These are phyloP conservation scores for Pelargonium cotyledonis DNA, from an alignment of 441 rosid genomes.

Conservation along the genomic window DNA sequence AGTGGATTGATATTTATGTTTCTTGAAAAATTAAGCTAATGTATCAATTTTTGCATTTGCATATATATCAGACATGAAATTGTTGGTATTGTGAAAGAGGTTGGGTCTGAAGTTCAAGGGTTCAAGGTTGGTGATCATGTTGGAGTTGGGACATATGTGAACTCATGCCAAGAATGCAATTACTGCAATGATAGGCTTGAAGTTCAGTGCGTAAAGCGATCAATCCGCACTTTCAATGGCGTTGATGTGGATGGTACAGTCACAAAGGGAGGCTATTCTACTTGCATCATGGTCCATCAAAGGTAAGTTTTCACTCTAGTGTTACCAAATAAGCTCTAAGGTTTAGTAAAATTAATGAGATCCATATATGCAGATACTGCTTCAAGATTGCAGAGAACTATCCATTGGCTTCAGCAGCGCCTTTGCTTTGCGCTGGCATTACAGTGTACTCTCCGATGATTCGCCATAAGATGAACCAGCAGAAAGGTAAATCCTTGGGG, in stretches of 20 bases:
- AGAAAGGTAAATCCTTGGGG: slow-evolving; percentile 63
- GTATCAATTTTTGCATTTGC: not conserved
- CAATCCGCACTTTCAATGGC: not conserved
- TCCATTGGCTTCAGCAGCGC: slow-evolving; percentile 74
- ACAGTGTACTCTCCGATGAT: slow-evolving; percentile 84
- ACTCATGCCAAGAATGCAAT: slow-evolving; percentile 71
- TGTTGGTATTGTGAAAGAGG: slow-evolving; percentile 66
- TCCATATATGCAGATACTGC: slow-evolving; percentile 52
- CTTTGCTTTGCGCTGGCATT: slow-evolving; percentile 84
- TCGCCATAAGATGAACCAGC: slow-evolving; percentile 73
- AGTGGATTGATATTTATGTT: not conserved
- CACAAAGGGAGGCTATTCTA: not conserved
- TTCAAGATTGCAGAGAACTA: slow-evolving; percentile 56
- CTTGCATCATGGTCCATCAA: not conserved
- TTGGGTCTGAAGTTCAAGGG: slow-evolving; percentile 52
- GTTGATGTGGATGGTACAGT: not conserved
- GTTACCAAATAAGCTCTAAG: too few relatives aligned
- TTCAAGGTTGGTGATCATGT: slow-evolving; percentile 74
- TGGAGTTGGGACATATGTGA: slow-evolving; percentile 85
- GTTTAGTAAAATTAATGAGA: too few relatives aligned
- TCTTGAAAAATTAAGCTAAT: not conserved
- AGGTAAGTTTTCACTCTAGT: not conserved
- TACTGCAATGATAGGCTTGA: slow-evolving; percentile 52
- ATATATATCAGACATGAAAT: slow-evolving; percentile 61
- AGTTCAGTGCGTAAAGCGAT: slow-evolving; percentile 44